These are phyloP conservation scores for Penicillium subrubescens DNA, from an alignment of 495 filamentous ascomycete genomes.

Conservation along the genomic window DNA sequence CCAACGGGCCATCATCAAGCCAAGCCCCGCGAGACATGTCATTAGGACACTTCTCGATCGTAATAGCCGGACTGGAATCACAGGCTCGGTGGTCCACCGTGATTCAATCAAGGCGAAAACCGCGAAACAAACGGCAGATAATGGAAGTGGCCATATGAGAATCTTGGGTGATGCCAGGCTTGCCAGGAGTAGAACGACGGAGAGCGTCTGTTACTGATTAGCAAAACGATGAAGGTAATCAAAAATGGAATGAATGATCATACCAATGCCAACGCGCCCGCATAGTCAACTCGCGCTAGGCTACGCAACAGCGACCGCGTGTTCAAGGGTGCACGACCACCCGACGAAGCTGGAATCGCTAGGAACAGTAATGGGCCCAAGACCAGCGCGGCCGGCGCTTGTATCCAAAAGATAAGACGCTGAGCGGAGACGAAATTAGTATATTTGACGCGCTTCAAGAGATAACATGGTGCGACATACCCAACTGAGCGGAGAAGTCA, in stretches of 20 bases:
- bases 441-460: neutral
- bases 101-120: slow-evolving; percentile 64
- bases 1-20: slow-evolving; percentile 78
- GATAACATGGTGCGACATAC: slow-evolving; percentile 43
- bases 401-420: slow-evolving; percentile 69
- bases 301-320: slow-evolving; percentile 41
- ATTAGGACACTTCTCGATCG: slow-evolving; percentile 63
- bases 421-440: slow-evolving; percentile 23
- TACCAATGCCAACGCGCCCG: slow-evolving; percentile 64
- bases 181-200: slow-evolving; percentile 65
- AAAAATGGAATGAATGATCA: slow-evolving; percentile 12
- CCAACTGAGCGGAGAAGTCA: slow-evolving; percentile 67
- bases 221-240: neutral
- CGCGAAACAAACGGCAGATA: slow-evolving; percentile 54
- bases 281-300: slow-evolving; percentile 67
- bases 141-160: slow-evolving; percentile 54
- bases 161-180: slow-evolving; percentile 63
- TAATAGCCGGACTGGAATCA: slow-evolving; percentile 69
- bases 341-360: slow-evolving; percentile 52
- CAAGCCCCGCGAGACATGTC: slow-evolving; percentile 67
- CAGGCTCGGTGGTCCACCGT: slow-evolving; percentile 58
- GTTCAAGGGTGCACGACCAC: slow-evolving; percentile 25
- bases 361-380: slow-evolving; percentile 60
- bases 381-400: slow-evolving; percentile 59
- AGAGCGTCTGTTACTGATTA: slow-evolving; percentile 36